phyloP scores from a whole-genome alignment of 2,329 filamentous ascomycete genomes.

The Fusarium sarcochroum region DNA sequence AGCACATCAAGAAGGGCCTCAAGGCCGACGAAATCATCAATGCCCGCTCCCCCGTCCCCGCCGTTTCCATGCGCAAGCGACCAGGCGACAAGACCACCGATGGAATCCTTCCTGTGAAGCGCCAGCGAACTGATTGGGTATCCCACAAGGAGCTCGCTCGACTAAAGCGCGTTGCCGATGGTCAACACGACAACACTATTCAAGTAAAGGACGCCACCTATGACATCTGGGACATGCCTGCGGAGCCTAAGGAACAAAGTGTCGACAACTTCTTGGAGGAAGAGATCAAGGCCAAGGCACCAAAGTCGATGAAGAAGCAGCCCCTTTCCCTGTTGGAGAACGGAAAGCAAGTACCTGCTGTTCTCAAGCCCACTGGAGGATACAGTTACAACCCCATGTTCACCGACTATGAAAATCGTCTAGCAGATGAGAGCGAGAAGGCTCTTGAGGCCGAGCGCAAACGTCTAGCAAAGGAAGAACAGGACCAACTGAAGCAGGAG shows the following conservation, averaged over 20 bases:
- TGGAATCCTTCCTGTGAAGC: conserved; percentile 81
- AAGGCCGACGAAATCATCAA: conserved; percentile 94
- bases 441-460: conserved; percentile 84
- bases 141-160: conserved; percentile 86
- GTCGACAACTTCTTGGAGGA: conserved; percentile 74
- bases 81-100: conserved; percentile 77
- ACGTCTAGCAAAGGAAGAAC: conserved; percentile 76
- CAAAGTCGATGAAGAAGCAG: conserved; percentile 80
- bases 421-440: conserved; percentile 81
- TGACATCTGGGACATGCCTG: conserved; percentile 80
- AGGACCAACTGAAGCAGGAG: conserved; percentile 76
- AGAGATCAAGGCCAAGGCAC: conserved; percentile 76
- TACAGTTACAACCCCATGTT: conserved; percentile 95
- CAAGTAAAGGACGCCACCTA: conserved; percentile 74
- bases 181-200: conserved; percentile 70
- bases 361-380: conserved; percentile 83
- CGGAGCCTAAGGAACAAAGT: conserved; percentile 56
- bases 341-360: conserved; percentile 83
- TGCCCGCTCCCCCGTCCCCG: conserved; percentile 84
- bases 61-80: conserved; percentile 84
- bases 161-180: conserved; percentile 83
- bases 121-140: conserved; percentile 82
- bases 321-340: conserved; percentile 87
- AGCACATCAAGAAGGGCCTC: conserved; percentile 81
- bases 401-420: conserved; percentile 84